Conservation (phyloP, 768 basidiomycete genomes). For the Boletus rubescentipes region DNA sequence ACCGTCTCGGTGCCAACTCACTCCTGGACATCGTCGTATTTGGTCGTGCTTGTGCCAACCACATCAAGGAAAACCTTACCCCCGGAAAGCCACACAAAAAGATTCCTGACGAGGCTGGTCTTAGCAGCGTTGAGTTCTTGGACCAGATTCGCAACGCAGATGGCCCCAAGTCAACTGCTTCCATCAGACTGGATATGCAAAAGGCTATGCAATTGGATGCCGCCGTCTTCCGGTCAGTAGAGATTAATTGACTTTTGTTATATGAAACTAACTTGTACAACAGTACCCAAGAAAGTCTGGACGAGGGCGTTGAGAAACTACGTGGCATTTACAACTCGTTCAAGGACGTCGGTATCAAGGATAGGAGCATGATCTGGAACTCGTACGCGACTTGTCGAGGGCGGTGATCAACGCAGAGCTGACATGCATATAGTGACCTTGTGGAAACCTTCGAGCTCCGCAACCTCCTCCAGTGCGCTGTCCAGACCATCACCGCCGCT, state of each 20-base stretch:
- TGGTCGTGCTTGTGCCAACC: conserved; percentile 98
- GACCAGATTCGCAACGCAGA: conserved; percentile 84
- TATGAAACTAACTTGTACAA: conserved; percentile 5
- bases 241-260: neutral
- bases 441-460: conserved; percentile 96
- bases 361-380: conserved; percentile 99
- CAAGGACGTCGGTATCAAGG: conserved; percentile 92
- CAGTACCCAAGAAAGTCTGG: conserved; percentile 84
- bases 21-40: conserved; percentile 99
- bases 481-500: conserved; percentile 92
- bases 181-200: conserved; percentile 94
- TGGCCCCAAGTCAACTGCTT: conserved; percentile 83
- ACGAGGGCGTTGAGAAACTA: conserved; percentile 90
- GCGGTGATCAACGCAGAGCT: conserved; percentile 6
- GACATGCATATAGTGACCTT: conserved; percentile 63
- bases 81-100: conserved; percentile 90
- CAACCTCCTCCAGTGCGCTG: conserved; percentile 92
- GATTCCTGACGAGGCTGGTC: conserved; percentile 83
- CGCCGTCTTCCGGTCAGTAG: conserved; percentile 83
- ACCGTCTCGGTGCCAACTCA: conserved; percentile 99
- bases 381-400: conserved; percentile 56
- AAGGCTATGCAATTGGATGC: conserved; percentile 99
- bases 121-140: conserved; percentile 79
- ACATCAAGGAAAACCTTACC: conserved; percentile 87
- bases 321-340: conserved; percentile 84